phyloP scores from a whole-genome alignment of 352 stramenopile genomes.

The Blastocystis sp. region DNA sequence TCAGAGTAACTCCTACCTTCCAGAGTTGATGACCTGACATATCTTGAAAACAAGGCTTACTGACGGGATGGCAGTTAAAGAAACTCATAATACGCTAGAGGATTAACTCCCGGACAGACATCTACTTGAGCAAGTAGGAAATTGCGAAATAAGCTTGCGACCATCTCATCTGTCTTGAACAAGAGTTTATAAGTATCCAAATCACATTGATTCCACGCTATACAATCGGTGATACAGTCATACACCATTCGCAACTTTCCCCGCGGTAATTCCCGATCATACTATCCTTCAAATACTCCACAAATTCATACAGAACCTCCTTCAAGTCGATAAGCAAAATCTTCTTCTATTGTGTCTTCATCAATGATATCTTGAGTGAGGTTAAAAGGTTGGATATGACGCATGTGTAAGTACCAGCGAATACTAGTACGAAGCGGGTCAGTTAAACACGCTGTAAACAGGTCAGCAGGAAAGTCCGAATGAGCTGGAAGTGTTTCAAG shows the following conservation, averaged over 20 bases:
- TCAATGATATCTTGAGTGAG: not conserved
- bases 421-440: conserved; percentile 96
- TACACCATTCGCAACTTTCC: conserved; percentile 99
- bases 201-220: conserved; percentile 96
- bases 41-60: conserved; percentile 36
- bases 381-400: conserved; percentile 18
- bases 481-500: conserved; percentile 92
- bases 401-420: conserved; percentile 83
- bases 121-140: conserved; percentile 70
- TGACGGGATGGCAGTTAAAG: conserved; percentile 56
- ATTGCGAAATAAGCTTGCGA: conserved; percentile 92
- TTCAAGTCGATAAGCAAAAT: conserved; percentile 49
- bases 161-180: conserved; percentile 97
- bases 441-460: conserved; percentile 98
- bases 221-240: conserved; percentile 99
- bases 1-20: not conserved
- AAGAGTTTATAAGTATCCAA: conserved; percentile 91
- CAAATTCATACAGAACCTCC: not conserved
- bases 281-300: not conserved
- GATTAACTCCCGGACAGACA: too few species aligned
- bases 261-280: conserved; percentile 82
- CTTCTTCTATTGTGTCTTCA: conserved; percentile 52
- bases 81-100: conserved; percentile 20
- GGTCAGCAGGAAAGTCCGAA: conserved; percentile 91
- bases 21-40: conserved; percentile 17